Evolutionary conservation across 2,329 filamentous ascomycete species (phyloP).

Genomic region (Penicillium fuscoglaucum): DNA sequence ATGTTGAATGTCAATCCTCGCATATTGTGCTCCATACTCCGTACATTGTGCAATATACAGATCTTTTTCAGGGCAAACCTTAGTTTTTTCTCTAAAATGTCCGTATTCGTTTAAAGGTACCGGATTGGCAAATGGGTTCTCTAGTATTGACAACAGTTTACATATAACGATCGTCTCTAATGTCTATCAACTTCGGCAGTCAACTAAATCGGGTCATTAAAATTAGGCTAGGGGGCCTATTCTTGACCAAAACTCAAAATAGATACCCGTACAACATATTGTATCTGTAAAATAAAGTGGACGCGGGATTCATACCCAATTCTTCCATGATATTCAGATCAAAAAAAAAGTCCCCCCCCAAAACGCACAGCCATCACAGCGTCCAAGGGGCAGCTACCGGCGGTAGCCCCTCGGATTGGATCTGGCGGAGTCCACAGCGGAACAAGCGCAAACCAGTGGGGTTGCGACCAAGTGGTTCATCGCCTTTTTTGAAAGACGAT

Average conservation of each 20-base stretch:
- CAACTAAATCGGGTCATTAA: background rate
- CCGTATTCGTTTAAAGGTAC: background rate
- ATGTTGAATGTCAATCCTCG: background rate
- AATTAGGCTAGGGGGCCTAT: background rate
- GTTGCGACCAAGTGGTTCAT: constrained; percentile 10
- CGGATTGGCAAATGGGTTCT: background rate
- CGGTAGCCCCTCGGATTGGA: constrained; percentile 18
- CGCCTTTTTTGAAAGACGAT: background rate
- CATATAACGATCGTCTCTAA: background rate
- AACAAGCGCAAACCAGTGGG: constrained; percentile 25
- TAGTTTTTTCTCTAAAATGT: background rate
- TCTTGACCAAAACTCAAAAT: background rate
- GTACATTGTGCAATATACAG: background rate
- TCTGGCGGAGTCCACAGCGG: constrained; percentile 23
- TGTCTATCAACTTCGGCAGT: background rate
- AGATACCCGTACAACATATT: background rate
- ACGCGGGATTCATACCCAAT: background rate
- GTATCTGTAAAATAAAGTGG: background rate
- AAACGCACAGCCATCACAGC: background rate
- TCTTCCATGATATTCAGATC: background rate
- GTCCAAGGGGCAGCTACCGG: constrained; percentile 13
- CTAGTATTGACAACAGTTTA: background rate
- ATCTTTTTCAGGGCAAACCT: background rate
- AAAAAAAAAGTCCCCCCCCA: background rate
- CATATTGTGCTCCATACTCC: background rate